These are phyloP conservation scores for Xylariomycetidae sp. DNA, from an alignment of 2,329 filamentous ascomycete species.

Conservation along the genomic window DNA sequence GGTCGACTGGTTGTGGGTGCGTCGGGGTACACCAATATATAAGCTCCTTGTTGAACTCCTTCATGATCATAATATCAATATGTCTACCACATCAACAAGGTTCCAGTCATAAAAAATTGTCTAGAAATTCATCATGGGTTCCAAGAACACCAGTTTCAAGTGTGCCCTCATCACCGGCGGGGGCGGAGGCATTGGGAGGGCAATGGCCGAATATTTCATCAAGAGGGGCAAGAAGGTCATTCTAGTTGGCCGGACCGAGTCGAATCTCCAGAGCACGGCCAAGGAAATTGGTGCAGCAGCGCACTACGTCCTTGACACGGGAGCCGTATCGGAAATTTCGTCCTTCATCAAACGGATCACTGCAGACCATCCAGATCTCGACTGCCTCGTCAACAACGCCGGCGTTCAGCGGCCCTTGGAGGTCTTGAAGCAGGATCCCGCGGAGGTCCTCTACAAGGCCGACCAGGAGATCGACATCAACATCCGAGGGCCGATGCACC, in stretches of 20 bases:
- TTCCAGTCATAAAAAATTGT: too few relatives aligned
- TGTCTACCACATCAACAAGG: too few relatives aligned
- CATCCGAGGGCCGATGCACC: conserved; percentile 53
- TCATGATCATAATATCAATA: background rate
- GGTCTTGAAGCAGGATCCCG: conserved; percentile 31
- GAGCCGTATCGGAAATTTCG: conserved; percentile 38
- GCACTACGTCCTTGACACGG: conserved; percentile 50
- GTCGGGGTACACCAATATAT: too few relatives aligned
- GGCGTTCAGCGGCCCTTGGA: conserved; percentile 52
- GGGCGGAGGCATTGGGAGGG: conserved; percentile 47
- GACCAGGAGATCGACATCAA: conserved; percentile 57
- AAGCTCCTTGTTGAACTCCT: background rate
- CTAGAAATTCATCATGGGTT: conserved; percentile 6
- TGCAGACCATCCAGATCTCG: conserved; percentile 46
- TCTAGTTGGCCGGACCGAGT: conserved; percentile 50
- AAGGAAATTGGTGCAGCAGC: conserved; percentile 38
- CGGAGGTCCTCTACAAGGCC: conserved; percentile 43
- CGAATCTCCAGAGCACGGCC: conserved; percentile 41
- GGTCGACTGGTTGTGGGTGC: too few relatives aligned
- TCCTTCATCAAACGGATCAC: conserved; percentile 40
- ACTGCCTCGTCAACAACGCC: conserved; percentile 57
- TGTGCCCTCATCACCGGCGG: conserved; percentile 47
- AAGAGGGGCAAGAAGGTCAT: conserved; percentile 45
- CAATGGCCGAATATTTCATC: conserved; percentile 42
- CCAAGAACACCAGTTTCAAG: conserved; percentile 29